phyloP scores from a whole-genome alignment of 2,329 filamentous ascomycete genomes.

The Colletotrichum liriopes region DNA sequence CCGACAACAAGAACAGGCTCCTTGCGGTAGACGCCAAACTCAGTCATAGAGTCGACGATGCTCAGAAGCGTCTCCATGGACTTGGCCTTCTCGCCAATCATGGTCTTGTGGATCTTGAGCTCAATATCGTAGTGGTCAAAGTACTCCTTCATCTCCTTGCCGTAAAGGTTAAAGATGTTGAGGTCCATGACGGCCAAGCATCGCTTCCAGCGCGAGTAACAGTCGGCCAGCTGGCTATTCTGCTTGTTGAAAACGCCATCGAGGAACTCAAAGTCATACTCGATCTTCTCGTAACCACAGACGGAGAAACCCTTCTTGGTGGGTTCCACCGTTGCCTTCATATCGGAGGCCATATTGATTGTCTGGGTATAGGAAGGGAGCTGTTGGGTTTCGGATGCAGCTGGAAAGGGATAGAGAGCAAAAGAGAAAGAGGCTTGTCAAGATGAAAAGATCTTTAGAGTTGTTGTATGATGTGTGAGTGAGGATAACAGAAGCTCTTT shows the following conservation, averaged over 20 bases:
- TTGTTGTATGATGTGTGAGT: not conserved
- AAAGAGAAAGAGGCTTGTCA: not conserved
- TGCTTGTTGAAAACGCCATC: slow-evolving; percentile 76
- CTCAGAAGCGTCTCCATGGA: slow-evolving; percentile 78
- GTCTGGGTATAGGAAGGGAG: not conserved
- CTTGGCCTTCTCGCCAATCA: slow-evolving; percentile 84
- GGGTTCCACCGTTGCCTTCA: slow-evolving; percentile 76
- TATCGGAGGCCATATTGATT: slow-evolving; percentile 73
- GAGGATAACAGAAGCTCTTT: not conserved
- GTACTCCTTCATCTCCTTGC: slow-evolving; percentile 76
- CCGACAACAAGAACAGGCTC: slow-evolving; percentile 78
- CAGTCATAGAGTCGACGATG: slow-evolving; percentile 82
- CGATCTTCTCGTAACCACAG: slow-evolving; percentile 82
- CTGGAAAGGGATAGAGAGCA: not conserved
- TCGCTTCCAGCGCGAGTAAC: slow-evolving; percentile 76
- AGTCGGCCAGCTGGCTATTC: slow-evolving; percentile 75
- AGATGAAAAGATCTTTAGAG: slow-evolving; percentile 2
- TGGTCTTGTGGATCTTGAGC: slow-evolving; percentile 79
- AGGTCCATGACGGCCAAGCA: slow-evolving; percentile 79
- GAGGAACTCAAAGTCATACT: slow-evolving; percentile 82
- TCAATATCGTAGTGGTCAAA: slow-evolving; percentile 76
- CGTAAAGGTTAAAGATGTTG: slow-evolving; percentile 80
- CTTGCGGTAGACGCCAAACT: slow-evolving; percentile 80
- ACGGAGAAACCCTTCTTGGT: slow-evolving; percentile 78
- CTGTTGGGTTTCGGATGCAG: not conserved